Evolutionary conservation across 805 yeast genomes (phyloP), one percentile per base, ranked within the genome.

Genomic region (Nakazawaea ernobii): DNA sequence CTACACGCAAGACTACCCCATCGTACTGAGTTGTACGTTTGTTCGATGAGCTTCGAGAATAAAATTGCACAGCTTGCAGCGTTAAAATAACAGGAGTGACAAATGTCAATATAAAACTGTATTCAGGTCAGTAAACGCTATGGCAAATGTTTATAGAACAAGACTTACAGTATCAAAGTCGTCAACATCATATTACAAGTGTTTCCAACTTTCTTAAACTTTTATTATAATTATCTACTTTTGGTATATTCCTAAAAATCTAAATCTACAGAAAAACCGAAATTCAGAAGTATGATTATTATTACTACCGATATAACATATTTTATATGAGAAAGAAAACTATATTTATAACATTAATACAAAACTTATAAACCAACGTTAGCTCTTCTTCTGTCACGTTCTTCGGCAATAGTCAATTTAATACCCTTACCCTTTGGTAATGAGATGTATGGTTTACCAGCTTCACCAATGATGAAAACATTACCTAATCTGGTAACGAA

Each of bases 381-480:
- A 68, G 92, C 90, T 78, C 96, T 86, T 78, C 95, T 91, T 82
- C 91, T 83, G 87, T 90, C 97, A 79, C 97, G 89, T 84, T 90
- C 97, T 80, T 90, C 97, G 69, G 96, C 79, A 71, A 90, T 90
- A 66, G 92, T 71, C 70, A 90, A 83, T 82, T 90, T 90, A 75
- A 90, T 86, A 86, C 97, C 97, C 84, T 90, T 90, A 79, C 97
- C 97, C 92, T 89, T 90, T 79, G 97, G 97, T 74, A 90, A 80
- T 54, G 96, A 87, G 69, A 90, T 80, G 81, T 80, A 81, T 69
- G 97, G 96, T 79, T 87, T 89, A 75, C 87, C 85, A 66, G 90
- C 90, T 79, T 90, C 96, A 75, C 97, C 97, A 67, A 90, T 84
- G 68, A 90, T 85, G 75, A 90, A 89, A 61, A 90, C 95, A 85